These are phyloP conservation scores for Pichia nanzhaoensis DNA, from an alignment of 805 yeast species.

Conservation along the genomic window DNA sequence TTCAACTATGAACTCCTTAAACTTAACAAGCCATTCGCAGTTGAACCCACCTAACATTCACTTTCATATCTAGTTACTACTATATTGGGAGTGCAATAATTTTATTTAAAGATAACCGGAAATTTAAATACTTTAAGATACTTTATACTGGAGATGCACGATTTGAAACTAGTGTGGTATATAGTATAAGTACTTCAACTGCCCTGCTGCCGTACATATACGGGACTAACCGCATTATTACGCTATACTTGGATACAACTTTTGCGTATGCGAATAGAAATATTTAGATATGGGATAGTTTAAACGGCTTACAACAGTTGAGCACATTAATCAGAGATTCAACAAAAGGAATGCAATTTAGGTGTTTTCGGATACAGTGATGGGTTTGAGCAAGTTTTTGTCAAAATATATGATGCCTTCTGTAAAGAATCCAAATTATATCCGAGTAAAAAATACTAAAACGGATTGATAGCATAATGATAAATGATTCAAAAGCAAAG, in stretches of 20 bases:
- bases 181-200: slow-evolving; percentile 4
- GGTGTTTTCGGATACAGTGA: slow-evolving; percentile 8
- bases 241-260: slow-evolving; percentile 19
- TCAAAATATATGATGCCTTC: slow-evolving; percentile 7
- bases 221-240: slow-evolving; percentile 6
- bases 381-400: slow-evolving; percentile 23
- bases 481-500: slow-evolving; percentile 1
- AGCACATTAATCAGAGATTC: slow-evolving; percentile 9
- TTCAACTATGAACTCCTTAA: neutral
- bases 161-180: slow-evolving; percentile 9
- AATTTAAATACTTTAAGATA: neutral
- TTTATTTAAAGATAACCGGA: slow-evolving; percentile 4
- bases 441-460: neutral
- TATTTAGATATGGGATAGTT: slow-evolving; percentile 14
- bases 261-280: slow-evolving; percentile 14
- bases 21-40: slow-evolving; percentile 1
- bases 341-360: slow-evolving; percentile 16
- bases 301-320: slow-evolving; percentile 11
- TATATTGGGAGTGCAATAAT: slow-evolving; percentile 19
- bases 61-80: slow-evolving; percentile 18
- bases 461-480: neutral
- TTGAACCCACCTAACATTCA: slow-evolving; percentile 6
- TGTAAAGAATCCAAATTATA: neutral
- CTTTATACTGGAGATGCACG: slow-evolving; percentile 20
- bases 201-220: slow-evolving; percentile 7